Conservation (phyloP, 2,329 filamentous ascomycete genomes). For the Grosmannia clavigera region DNA sequence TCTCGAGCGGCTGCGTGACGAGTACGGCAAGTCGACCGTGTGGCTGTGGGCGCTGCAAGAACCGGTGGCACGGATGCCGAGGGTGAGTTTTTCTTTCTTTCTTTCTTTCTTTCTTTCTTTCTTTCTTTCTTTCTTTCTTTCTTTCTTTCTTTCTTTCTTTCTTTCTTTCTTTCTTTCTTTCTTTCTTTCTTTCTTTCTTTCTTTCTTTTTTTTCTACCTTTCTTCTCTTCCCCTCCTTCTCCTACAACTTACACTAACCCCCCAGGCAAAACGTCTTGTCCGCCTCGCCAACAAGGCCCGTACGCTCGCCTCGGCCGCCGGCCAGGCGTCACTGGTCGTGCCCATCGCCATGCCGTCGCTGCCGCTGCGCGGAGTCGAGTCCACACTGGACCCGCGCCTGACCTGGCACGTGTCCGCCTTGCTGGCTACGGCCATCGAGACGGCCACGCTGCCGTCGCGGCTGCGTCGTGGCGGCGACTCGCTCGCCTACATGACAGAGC, state of each 20-base stretch:
- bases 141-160: neutral
- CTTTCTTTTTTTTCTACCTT: too few species aligned
- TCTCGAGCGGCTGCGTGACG: constrained; percentile 68
- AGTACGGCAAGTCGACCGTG: constrained; percentile 76
- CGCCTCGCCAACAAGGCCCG: constrained; percentile 63
- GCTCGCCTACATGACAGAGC: constrained; percentile 50
- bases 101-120: neutral
- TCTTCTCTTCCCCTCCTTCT: neutral
- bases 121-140: too few species aligned
- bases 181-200: neutral
- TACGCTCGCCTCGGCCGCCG: constrained; percentile 54
- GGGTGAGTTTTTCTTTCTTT: constrained; percentile 26
- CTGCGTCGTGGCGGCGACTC: constrained; percentile 36
- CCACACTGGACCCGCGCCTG: constrained; percentile 47
- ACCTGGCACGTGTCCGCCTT: constrained; percentile 73
- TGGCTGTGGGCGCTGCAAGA: constrained; percentile 81
- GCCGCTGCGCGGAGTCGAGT: constrained; percentile 37
- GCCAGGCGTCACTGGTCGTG: constrained; percentile 64
- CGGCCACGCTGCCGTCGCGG: constrained; percentile 62
- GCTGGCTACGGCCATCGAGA: constrained; percentile 65
- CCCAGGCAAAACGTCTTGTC: constrained; percentile 47
- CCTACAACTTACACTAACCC: neutral
- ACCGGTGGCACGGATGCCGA: constrained; percentile 34
- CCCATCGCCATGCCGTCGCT: constrained; percentile 54
- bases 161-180: neutral